Conservation (phyloP, 345 rosid species). For the Arabis hirsuta region DNA sequence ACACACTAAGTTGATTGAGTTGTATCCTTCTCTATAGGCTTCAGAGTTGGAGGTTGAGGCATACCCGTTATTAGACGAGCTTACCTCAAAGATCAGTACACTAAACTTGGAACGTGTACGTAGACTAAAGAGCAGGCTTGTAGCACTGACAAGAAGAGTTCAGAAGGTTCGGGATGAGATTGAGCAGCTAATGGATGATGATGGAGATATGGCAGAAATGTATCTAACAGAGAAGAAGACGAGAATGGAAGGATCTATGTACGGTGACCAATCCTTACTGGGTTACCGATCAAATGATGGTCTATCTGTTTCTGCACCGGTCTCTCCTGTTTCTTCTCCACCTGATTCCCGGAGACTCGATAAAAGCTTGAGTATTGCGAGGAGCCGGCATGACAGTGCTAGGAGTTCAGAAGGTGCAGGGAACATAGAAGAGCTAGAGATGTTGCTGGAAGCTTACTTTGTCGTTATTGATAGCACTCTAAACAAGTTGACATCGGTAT, state of each 20-base stretch:
- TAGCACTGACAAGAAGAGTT: conserved; percentile 91
- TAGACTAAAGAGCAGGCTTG: conserved; percentile 95
- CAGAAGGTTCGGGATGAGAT: conserved; percentile 99
- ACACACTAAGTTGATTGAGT: conserved; percentile 21
- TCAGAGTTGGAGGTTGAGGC: conserved; percentile 99
- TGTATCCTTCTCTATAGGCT: conserved; percentile 61
- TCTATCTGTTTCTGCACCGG: conserved; percentile 80
- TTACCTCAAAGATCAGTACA: conserved; percentile 97
- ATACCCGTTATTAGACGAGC: conserved; percentile 93
- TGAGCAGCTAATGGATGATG: conserved; percentile 99
- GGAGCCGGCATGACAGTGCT: conserved; percentile 91
- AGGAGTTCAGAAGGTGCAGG: conserved; percentile 79
- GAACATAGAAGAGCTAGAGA: conserved; percentile 93
- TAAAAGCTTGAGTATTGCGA: conserved; percentile 86
- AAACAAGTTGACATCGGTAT: conserved; percentile 97
- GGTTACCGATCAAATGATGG: conserved; percentile 81
- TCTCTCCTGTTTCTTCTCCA: conserved; percentile 88
- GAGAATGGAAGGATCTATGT: conserved; percentile 75
- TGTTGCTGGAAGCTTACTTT: conserved; percentile 98
- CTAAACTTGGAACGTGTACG: conserved; percentile 94
- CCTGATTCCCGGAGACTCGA: conserved; percentile 83
- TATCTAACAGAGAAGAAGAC: conserved; percentile 96
- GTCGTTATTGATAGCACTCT: conserved; percentile 95
- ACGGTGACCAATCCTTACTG: conserved; percentile 75
- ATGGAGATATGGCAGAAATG: conserved; percentile 99